phyloP scores from a whole-genome alignment of 116 monocot genomes.

The Posidonia oceanica region DNA sequence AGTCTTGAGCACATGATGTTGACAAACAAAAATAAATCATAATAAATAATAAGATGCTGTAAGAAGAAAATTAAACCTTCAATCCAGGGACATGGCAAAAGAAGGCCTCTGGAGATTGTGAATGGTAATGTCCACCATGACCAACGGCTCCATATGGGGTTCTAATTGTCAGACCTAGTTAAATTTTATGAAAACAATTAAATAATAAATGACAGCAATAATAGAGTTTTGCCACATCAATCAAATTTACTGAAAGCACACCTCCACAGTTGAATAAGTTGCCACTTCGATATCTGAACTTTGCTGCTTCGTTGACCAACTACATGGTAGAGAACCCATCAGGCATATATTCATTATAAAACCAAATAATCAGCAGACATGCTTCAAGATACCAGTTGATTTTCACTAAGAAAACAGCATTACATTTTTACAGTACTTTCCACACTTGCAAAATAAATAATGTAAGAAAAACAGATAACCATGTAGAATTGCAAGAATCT shows the following conservation, averaged over 20 bases:
- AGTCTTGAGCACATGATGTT: neutral
- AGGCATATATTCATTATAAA: neutral
- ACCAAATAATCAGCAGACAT: neutral
- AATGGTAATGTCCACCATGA: conserved; percentile 97
- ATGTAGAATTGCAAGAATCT: no score
- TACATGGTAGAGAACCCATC: conserved; percentile 7
- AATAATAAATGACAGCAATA: neutral
- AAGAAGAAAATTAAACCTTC: conserved; percentile 36
- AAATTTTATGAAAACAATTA: conserved; percentile 1
- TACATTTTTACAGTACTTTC: neutral
- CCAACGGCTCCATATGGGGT: conserved; percentile 97
- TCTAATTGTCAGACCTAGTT: conserved; percentile 81
- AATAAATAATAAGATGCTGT: neutral
- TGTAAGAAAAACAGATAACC: neutral
- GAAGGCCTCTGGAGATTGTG: conserved; percentile 94
- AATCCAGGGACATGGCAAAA: conserved; percentile 99
- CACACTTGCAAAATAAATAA: neutral
- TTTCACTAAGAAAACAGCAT: neutral
- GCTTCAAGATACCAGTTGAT: neutral
- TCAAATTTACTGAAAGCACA: conserved; percentile 11
- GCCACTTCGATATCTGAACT: conserved; percentile 96
- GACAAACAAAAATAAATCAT: neutral
- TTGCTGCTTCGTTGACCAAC: conserved; percentile 97
- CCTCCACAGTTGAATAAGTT: conserved; percentile 96
- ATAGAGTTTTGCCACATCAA: neutral